Base-by-base conservation (phyloP, 1,139 yeast genomes). In the Taphrina populina region DNA sequence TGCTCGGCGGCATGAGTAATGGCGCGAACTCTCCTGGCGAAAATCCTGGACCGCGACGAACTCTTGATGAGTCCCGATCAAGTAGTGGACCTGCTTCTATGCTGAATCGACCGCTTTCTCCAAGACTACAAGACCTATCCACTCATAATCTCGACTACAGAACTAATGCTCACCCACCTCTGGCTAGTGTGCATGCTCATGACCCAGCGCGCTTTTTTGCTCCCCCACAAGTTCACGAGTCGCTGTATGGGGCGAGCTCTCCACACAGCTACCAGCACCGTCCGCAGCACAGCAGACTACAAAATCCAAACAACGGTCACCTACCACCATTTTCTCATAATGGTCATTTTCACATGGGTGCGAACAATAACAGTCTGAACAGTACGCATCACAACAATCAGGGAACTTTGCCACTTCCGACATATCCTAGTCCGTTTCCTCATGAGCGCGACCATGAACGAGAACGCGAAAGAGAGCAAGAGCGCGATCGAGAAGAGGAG, bases 361-460 rank as follows among this genome's bases (percentile, higher is more conserved):
- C n/a, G n/a, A n/a, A n/a, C n/a, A n/a, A n/a, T n/a, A n/a, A n/a
- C n/a, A n/a, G n/a, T n/a, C n/a, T n/a, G n/a, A 34, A 34, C 21
- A 24, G 39, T 13, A 8, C 20, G 20, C 39, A 34, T 17, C 39
- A 34, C 21, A 27, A 20, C 43, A 20, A 20, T 24, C 43, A 13
- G 15, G 8, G 10, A 6, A 10, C 10, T 40, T 17, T 26, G 20
- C 34, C 23, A 4, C 35, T 30, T 13, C n/a, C 17, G 37, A 10
- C 35, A 19, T 43, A 30, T 26, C 20, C 37, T 13, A 30, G 15
- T 19, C 33, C 47, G n/a, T 17, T 26, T 8, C 15, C 32, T 2
- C 33, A 24, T 15, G 45, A 40, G 34, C 45, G 45, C n/a, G 45
- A 40, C n/a, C 13, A 34, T n/a, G 45, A 40, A 17, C 8, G n/a